Conservation (phyloP, 108 stramenopile species). For the Nitzschia sp. region DNA sequence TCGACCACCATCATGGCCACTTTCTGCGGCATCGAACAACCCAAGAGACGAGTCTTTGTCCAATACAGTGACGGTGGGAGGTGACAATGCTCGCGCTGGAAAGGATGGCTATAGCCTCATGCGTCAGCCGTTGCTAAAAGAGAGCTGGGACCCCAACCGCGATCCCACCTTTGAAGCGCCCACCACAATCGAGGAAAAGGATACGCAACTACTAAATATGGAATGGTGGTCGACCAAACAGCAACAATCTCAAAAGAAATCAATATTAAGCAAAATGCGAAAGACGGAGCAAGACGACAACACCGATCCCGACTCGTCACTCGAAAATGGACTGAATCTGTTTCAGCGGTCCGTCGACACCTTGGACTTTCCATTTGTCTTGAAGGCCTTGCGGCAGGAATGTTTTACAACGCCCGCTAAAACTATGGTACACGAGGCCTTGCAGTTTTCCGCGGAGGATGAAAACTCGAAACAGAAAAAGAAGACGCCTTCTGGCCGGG, state of each 20-base stretch:
- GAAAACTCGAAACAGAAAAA: background rate
- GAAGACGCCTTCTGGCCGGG: conserved; percentile 9
- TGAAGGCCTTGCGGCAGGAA: conserved; percentile 52
- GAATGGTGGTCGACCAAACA: conserved; percentile 24
- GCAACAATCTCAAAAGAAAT: conserved; percentile 5
- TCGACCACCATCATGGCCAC: no score
- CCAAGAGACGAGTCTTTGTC: no score
- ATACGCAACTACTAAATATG: conserved; percentile 19
- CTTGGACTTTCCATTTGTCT: conserved; percentile 66
- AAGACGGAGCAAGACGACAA: conserved; percentile 6
- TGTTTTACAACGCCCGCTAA: conserved; percentile 56
- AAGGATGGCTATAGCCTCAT: conserved; percentile 70
- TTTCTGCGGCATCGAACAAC: no score
- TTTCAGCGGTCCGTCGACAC: conserved; percentile 68
- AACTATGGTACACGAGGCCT: conserved; percentile 40
- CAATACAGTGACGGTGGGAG: no score
- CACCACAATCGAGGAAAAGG: conserved; percentile 36
- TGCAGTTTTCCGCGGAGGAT: background rate
- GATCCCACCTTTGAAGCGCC: conserved; percentile 69
- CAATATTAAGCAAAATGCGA: background rate
- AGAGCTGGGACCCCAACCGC: conserved; percentile 56
- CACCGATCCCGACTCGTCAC: background rate
- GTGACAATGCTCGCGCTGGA: conserved; percentile 51
- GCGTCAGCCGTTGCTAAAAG: conserved; percentile 57
- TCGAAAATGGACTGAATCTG: conserved; percentile 50